Conservation (phyloP, 2,329 filamentous ascomycete genomes). For the Dactylonectria macrodidyma region DNA sequence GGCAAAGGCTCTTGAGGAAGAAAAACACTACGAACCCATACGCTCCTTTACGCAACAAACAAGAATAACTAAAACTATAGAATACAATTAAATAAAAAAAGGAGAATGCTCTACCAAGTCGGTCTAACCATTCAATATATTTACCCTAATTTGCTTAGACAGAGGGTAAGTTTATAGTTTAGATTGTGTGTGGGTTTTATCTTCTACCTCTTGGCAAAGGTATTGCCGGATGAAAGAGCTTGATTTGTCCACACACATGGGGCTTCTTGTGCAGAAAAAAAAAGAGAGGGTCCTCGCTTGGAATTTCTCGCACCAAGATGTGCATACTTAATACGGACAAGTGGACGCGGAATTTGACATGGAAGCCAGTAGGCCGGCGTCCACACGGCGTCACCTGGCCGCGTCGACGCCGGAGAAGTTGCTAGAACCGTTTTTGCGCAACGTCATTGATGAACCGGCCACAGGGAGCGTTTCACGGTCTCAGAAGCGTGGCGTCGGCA, state of each 20-base stretch:
- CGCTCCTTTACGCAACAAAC: no score
- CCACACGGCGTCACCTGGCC: not conserved
- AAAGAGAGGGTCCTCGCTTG: not conserved
- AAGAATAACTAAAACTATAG: no score
- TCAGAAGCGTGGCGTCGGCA: slow-evolving; percentile 16
- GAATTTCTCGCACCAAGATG: not conserved
- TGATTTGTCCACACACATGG: not conserved
- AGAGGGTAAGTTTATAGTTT: no score
- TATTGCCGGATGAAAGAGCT: not conserved
- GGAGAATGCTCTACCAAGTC: no score
- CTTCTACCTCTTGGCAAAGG: no score
- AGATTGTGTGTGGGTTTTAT: no score
- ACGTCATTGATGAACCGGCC: slow-evolving; percentile 17
- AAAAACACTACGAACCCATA: no score
- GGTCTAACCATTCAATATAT: no score
- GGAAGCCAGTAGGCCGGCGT: not conserved
- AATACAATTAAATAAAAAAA: no score
- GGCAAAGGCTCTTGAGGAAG: not conserved
- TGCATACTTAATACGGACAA: no score
- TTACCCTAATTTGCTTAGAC: no score
- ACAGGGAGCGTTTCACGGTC: not conserved
- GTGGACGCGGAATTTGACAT: no score
- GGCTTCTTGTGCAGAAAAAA: not conserved
- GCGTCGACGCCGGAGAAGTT: not conserved
- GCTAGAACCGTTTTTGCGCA: not conserved